Evolutionary conservation across 1,284 basidiomycete species (phyloP), one percentile per base, ranked within the genome.

Genomic region (Termitomyces sp.): DNA sequence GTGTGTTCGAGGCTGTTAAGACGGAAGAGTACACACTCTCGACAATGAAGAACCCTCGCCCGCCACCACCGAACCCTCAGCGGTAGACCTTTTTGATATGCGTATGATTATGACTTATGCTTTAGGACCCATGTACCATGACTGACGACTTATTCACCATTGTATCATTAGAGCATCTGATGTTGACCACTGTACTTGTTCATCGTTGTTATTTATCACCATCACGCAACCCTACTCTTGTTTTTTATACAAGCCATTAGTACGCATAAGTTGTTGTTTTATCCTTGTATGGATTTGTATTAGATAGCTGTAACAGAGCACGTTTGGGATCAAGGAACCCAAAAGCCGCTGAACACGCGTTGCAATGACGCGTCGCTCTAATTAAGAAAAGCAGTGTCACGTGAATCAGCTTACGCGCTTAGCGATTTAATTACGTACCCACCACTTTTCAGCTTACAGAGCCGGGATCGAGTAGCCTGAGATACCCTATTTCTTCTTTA

Each of bases 1-100:
- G 74, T 34, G 78, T 86, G 8, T 89, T 76, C 61, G 70, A 78
- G 51, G 83, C 80, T 8, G 59, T 71, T 53, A 79, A 77, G 62
- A 57, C 59, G 5, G 64, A 50, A 30, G 58, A 64, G 13, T 60
- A 58, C n/a, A 54, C 53, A 33, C 45, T 60, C 12, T 45, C 56
- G 5, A 60, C 59, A 28, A 50, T 59, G 45, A 52, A 45, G 38
- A 60, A 53, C 33, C 63, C 60, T 48, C 61, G 62, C 24, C 42
- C 56, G 2, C 46, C 62, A 9, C 58, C 61, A 1, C 59, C 56
- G 1, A 57, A 53, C 26, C 56, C 60, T 24, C 57, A 43, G 24
- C 50, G 30, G 30, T 52, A 52, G 17, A 34, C 3, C 10, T 2
- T 10, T n/a, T 26, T 12, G 15, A n/a, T 38, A 38, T 36, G 21